Conservation (phyloP, 2,329 filamentous ascomycete genomes). For the Fusarium algeriense region DNA sequence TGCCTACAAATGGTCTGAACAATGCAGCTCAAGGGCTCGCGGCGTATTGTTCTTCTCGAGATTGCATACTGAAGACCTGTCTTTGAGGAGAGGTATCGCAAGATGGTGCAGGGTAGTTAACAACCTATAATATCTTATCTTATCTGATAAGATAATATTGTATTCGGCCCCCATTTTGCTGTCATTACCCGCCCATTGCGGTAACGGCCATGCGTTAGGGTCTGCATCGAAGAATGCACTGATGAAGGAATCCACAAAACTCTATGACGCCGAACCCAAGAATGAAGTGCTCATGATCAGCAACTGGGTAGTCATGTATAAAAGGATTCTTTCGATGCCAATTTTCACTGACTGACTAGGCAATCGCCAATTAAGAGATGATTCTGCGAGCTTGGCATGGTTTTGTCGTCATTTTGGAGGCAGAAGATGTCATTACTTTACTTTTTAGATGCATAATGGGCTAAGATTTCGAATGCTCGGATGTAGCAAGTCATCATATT, state of each 20-base stretch:
- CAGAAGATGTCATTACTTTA: background rate
- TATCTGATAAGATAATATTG: background rate
- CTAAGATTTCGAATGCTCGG: background rate
- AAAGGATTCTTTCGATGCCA: background rate
- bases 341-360: background rate
- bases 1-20: too few relatives aligned
- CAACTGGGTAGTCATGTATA: background rate
- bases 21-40: too few relatives aligned
- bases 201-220: background rate
- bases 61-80: too few relatives aligned
- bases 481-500: rapidly evolving
- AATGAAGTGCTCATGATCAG: background rate
- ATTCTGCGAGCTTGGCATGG: background rate
- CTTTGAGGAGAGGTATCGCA: too few relatives aligned
- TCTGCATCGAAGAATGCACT: slow-evolving; percentile 24
- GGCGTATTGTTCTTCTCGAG: too few relatives aligned
- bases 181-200: background rate
- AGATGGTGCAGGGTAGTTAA: too few relatives aligned
- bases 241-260: slow-evolving; percentile 11
- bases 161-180: background rate
- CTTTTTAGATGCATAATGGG: background rate
- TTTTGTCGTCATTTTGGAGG: background rate
- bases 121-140: background rate
- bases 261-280: slow-evolving; percentile 18
- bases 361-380: background rate